Evolutionary conservation across 1,284 basidiomycete species (phyloP).

Genomic region (Afroboletus lepidellus): DNA sequence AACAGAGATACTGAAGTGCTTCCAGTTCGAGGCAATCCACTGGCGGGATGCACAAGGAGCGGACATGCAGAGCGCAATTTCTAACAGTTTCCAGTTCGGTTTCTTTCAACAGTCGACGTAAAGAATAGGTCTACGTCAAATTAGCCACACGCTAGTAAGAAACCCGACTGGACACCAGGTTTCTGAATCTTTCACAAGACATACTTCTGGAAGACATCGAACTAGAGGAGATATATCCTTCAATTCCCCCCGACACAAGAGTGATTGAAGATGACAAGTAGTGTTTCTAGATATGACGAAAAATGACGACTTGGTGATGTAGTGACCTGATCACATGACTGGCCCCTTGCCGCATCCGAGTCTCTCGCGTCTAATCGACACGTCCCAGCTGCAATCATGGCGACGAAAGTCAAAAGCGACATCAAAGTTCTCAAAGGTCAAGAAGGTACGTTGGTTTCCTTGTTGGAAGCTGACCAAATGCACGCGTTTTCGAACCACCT

Average conservation of each 20-base stretch:
- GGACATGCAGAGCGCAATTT: neutral
- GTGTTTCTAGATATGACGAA: too few relatives aligned
- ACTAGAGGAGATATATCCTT: too few relatives aligned
- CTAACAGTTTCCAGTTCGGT: neutral
- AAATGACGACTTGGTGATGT: too few relatives aligned
- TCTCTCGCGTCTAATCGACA: too few relatives aligned
- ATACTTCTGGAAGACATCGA: too few relatives aligned
- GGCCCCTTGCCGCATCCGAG: too few relatives aligned
- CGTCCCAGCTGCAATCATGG: constrained; percentile 30
- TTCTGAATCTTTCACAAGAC: neutral
- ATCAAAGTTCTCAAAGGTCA: constrained; percentile 66
- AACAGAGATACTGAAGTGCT: constrained; percentile 1
- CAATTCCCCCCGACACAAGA: too few relatives aligned
- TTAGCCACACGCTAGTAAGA: neutral
- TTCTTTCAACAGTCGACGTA: neutral
- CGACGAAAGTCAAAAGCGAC: constrained; percentile 48
- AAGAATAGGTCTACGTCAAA: neutral
- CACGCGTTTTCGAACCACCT: neutral
- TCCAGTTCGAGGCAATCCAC: neutral
- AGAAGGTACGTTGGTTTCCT: constrained; percentile 46
- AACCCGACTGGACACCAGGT: neutral
- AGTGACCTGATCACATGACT: too few relatives aligned
- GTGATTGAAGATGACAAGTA: too few relatives aligned
- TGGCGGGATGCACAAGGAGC: neutral
- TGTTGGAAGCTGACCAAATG: neutral